Conservation (phyloP, 179 eudicot genomes). For the Drosera spatulata region DNA sequence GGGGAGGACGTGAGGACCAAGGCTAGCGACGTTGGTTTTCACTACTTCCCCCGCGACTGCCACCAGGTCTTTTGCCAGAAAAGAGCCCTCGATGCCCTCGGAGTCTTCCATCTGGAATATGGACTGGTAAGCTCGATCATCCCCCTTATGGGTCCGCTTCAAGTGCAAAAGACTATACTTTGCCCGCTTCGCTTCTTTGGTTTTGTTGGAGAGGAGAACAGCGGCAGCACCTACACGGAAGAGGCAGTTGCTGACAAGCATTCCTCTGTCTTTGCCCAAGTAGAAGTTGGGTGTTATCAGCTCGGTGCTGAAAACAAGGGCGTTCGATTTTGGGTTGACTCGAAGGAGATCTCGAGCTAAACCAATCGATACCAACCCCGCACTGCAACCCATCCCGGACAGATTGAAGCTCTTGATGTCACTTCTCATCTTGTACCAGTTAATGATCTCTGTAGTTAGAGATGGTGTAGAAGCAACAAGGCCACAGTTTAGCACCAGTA, state of each 20-base stretch:
- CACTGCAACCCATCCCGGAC: slow-evolving; percentile 35
- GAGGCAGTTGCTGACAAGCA: slow-evolving; percentile 24
- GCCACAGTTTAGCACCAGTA: slow-evolving; percentile 38
- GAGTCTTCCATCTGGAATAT: slow-evolving; percentile 20
- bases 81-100: slow-evolving; percentile 18
- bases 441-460: slow-evolving; percentile 32
- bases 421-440: slow-evolving; percentile 21
- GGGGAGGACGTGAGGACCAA: slow-evolving; percentile 31
- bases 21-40: slow-evolving; percentile 25
- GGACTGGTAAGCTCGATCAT: slow-evolving; percentile 25
- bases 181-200: background rate
- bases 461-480: slow-evolving; percentile 44
- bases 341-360: slow-evolving; percentile 21
- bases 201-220: slow-evolving; percentile 17
- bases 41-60: slow-evolving; percentile 25
- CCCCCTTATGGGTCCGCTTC: slow-evolving; percentile 32
- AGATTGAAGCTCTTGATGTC: slow-evolving; percentile 20
- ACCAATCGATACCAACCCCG: slow-evolving; percentile 18
- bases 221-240: slow-evolving; percentile 32
- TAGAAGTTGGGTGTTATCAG: slow-evolving; percentile 20
- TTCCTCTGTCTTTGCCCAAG: slow-evolving; percentile 16
- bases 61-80: slow-evolving; percentile 24
- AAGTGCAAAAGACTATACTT: slow-evolving; percentile 33
- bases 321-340: slow-evolving; percentile 14
- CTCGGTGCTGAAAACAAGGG: slow-evolving; percentile 21